Conservation (phyloP, 805 yeast genomes). For the Lipomyces spencermartinsiae region DNA sequence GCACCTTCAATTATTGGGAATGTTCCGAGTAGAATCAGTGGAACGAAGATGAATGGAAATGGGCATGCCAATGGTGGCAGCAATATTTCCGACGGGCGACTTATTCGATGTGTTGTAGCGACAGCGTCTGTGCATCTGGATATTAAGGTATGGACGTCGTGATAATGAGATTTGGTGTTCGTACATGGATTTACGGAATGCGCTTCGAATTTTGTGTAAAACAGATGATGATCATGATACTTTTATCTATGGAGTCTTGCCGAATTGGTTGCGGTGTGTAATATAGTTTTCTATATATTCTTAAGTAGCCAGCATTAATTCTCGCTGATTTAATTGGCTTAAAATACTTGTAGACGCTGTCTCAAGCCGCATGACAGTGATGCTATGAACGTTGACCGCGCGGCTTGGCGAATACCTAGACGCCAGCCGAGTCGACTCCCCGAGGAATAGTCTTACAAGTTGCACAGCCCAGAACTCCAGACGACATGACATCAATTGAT, state of each 20-base stretch:
- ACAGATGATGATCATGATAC: background rate
- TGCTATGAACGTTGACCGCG: conserved; percentile 1
- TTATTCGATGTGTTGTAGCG: conserved; percentile 66
- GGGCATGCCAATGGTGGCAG: conserved; percentile 26
- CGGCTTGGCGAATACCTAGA: background rate
- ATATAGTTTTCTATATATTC: background rate
- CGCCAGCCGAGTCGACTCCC: background rate
- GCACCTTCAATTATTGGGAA: conserved; percentile 43
- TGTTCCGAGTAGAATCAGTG: conserved; percentile 37
- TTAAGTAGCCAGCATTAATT: no score
- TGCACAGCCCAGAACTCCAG: background rate
- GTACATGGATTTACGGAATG: background rate
- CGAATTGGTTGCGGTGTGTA: background rate
- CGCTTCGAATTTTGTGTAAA: background rate
- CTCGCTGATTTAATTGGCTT: no score
- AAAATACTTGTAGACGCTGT: no score
- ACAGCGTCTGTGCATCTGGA: conserved; percentile 69
- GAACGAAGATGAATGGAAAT: conserved; percentile 24
- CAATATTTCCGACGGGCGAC: conserved; percentile 46
- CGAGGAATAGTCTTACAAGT: background rate
- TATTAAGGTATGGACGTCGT: conserved; percentile 58
- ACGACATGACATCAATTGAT: conserved; percentile 34
- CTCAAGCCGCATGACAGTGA: background rate
- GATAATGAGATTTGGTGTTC: background rate
- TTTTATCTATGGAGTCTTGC: background rate